phyloP scores from a whole-genome alignment of 2,329 filamentous ascomycete genomes.

The Cladobotryum mycophilum region DNA sequence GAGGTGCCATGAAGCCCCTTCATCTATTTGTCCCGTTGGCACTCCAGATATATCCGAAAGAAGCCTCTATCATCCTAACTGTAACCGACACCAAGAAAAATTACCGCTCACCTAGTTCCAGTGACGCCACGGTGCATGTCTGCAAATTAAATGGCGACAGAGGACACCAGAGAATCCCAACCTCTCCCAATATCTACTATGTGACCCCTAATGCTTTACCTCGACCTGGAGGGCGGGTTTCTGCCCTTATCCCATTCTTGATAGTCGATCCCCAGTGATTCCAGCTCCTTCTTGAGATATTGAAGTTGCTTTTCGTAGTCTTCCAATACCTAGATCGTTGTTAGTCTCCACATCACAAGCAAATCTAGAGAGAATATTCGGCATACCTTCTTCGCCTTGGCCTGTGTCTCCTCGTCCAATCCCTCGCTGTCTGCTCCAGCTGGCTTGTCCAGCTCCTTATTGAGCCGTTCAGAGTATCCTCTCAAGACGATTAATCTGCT shows the following conservation, averaged over 20 bases:
- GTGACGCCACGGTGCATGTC: no score
- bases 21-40: no score
- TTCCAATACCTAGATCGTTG: slow-evolving; percentile 57
- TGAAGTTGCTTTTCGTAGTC: slow-evolving; percentile 76
- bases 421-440: slow-evolving; percentile 49
- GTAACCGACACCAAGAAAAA: no score
- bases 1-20: no score
- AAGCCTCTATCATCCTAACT: no score
- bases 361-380: neutral
- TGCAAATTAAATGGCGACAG: no score
- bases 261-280: slow-evolving; percentile 54
- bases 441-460: slow-evolving; percentile 66
- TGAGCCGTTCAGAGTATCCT: slow-evolving; percentile 65
- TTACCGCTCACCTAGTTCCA: no score
- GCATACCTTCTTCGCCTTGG: slow-evolving; percentile 67
- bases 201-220: slow-evolving; percentile 12
- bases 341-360: slow-evolving; percentile 11
- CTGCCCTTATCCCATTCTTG: slow-evolving; percentile 49
- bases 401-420: slow-evolving; percentile 63
- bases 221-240: slow-evolving; percentile 32
- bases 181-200: neutral
- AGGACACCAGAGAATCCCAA: no score
- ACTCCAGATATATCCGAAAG: no score
- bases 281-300: slow-evolving; percentile 68
- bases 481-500: slow-evolving; percentile 70